A percentile compares a stretch with the other conserved stretches of the same genome.
These are phyloP conservation scores for Streptanthus diversifolius DNA, from an alignment of 345 rosid species.

Conservation along the genomic window DNA sequence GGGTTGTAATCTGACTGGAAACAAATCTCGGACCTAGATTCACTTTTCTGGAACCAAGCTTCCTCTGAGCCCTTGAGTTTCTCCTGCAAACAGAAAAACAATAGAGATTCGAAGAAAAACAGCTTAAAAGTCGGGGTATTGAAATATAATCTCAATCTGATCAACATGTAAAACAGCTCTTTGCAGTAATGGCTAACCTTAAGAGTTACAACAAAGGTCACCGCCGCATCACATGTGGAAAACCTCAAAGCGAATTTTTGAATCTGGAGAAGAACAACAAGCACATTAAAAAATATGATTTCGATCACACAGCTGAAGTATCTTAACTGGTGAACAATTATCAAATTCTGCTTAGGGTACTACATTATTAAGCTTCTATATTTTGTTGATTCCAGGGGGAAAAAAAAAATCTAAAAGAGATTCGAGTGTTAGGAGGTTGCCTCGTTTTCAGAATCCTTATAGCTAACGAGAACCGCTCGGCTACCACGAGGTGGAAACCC, in stretches of 20 bases:
- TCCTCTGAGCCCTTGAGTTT: slow-evolving; percentile 37
- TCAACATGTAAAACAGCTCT: neutral
- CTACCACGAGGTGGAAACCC: slow-evolving; percentile 72
- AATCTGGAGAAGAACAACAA: slow-evolving; percentile 47
- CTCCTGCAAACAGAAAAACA: slow-evolving; percentile 42
- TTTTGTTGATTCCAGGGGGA: neutral
- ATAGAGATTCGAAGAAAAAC: slow-evolving; percentile 2
- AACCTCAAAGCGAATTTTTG: slow-evolving; percentile 83
- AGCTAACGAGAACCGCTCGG: slow-evolving; percentile 66
- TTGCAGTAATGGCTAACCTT: slow-evolving; percentile 42
- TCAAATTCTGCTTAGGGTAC: neutral
- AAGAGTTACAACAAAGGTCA: slow-evolving; percentile 49
- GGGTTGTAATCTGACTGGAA: slow-evolving; percentile 46
- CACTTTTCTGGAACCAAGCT: slow-evolving; percentile 34
- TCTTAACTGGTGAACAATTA: neutral
- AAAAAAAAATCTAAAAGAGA: slow-evolving; percentile 13
- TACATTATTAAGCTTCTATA: neutral
- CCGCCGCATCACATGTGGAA: slow-evolving; percentile 48
- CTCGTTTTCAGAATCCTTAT: slow-evolving; percentile 50
- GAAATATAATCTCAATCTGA: slow-evolving; percentile 1
- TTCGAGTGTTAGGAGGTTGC: slow-evolving; percentile 30
- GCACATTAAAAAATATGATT: neutral
- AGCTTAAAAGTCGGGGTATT: slow-evolving; percentile 4
- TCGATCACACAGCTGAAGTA: neutral
- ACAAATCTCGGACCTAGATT: slow-evolving; percentile 45